A percentile compares a stretch with the other conserved stretches of the same genome.
Conservation (phyloP, 495 filamentous ascomycete genomes). For the Cladorrhinum samala region DNA sequence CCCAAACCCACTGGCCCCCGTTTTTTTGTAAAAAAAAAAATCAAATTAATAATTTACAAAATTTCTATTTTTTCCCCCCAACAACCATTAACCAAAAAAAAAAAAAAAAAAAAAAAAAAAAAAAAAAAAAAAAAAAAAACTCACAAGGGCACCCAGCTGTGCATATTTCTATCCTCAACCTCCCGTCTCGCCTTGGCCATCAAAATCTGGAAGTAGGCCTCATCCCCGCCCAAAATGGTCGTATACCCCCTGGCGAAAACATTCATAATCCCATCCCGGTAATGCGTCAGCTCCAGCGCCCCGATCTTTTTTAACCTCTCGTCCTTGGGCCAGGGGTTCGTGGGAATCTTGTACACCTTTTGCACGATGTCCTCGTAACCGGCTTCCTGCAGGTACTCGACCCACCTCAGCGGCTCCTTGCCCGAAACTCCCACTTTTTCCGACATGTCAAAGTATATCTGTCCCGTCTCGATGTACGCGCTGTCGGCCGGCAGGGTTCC, state of each 20-base stretch:
- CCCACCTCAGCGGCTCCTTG: conserved; percentile 32
- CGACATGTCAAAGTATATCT: conserved; percentile 7
- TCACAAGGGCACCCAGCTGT: conserved; percentile 14
- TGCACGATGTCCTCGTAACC: conserved; percentile 46
- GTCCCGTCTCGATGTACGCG: conserved; percentile 15
- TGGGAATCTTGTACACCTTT: conserved; percentile 40
- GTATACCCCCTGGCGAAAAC: conserved; percentile 10
- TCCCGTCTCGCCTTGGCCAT: conserved; percentile 8
- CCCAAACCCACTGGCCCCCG: too few relatives aligned
- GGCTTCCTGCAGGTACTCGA: conserved; percentile 26
- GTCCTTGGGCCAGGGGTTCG: conserved; percentile 49
- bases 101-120: background rate
- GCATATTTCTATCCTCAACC: conserved; percentile 6
- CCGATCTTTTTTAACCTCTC: conserved; percentile 45
- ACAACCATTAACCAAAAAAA: background rate
- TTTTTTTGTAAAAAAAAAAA: too few relatives aligned
- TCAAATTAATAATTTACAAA: too few relatives aligned
- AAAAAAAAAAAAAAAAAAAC: conserved; percentile 6
- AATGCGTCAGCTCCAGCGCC: conserved; percentile 29
- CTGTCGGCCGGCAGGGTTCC: conserved; percentile 17
- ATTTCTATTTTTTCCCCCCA: too few relatives aligned
- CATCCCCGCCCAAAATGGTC: conserved; percentile 8
- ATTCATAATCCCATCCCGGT: conserved; percentile 9
- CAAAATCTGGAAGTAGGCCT: conserved; percentile 9
- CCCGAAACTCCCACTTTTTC: conserved; percentile 12